Evolutionary conservation across 108 stramenopile genomes (phyloP).

Genomic region (Aurantiochytrium sp.): DNA sequence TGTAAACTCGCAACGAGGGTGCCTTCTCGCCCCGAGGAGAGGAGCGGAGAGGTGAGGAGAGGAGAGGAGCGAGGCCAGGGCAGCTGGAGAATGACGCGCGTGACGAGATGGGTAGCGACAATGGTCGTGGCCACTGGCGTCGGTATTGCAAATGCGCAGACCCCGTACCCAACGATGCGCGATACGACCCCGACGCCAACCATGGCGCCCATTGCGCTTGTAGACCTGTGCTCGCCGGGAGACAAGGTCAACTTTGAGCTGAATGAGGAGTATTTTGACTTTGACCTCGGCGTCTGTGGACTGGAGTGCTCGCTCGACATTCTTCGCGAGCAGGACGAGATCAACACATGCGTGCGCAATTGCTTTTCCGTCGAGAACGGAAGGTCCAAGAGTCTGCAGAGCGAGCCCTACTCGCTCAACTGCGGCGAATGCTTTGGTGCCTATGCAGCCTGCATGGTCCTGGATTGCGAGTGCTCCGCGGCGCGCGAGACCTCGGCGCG

Average conservation of each 20-base stretch:
- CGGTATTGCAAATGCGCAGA: neutral
- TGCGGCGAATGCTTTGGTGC: neutral
- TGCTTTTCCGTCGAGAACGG: neutral
- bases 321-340: neutral
- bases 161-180: neutral
- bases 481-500: neutral
- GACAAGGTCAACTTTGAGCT: neutral
- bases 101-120: too few relatives aligned
- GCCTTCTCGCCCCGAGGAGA: too few relatives aligned
- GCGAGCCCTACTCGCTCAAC: neutral
- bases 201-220: neutral
- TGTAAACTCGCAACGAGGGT: too few relatives aligned
- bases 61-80: too few relatives aligned
- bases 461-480: neutral
- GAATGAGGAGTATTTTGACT: neutral
- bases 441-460: neutral
- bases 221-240: neutral
- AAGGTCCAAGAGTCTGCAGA: neutral
- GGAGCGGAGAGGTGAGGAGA: too few relatives aligned
- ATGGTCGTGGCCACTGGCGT: too few relatives aligned
- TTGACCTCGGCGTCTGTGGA: neutral
- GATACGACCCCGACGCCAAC: neutral
- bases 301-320: neutral
- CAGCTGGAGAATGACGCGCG: too few relatives aligned
- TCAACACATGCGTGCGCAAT: neutral